Conservation (phyloP, 208 protist species). For the Kentomonas sorsogonicus region DNA sequence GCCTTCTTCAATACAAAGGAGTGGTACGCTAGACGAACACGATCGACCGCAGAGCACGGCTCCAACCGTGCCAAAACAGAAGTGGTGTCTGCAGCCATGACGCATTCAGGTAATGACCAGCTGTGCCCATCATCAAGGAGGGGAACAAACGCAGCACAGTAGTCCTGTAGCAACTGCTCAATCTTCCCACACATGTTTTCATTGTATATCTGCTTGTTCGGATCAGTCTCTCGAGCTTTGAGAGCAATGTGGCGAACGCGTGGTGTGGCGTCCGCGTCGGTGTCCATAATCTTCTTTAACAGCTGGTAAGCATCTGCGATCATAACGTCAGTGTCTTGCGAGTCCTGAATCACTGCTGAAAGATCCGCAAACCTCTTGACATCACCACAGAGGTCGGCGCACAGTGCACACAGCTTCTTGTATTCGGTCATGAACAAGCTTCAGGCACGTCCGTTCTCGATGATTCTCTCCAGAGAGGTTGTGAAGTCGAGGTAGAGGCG, state of each 20-base stretch:
- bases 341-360: background rate
- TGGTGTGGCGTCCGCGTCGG: slow-evolving; percentile 20
- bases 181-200: slow-evolving; percentile 86
- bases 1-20: slow-evolving; percentile 36
- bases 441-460: background rate
- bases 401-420: slow-evolving; percentile 46
- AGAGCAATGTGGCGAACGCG: slow-evolving; percentile 61
- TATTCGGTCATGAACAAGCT: slow-evolving; percentile 59
- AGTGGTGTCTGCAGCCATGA: no score
- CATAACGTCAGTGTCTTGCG: background rate
- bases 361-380: slow-evolving; percentile 12
- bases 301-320: slow-evolving; percentile 13
- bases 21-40: slow-evolving; percentile 34
- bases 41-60: slow-evolving; percentile 21
- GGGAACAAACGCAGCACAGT: slow-evolving; percentile 21
- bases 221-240: slow-evolving; percentile 71
- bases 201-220: slow-evolving; percentile 86
- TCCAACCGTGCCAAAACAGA: slow-evolving; percentile 27
- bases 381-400: slow-evolving; percentile 26
- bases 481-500: no score
- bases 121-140: no score
- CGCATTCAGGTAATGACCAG: no score
- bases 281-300: slow-evolving; percentile 19
- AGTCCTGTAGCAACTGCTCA: slow-evolving; percentile 46
- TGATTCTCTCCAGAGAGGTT: background rate